Evolutionary conservation across 768 basidiomycete genomes (phyloP), one percentile per base, ranked within the genome.

Genomic region (Mycena galericulata): DNA sequence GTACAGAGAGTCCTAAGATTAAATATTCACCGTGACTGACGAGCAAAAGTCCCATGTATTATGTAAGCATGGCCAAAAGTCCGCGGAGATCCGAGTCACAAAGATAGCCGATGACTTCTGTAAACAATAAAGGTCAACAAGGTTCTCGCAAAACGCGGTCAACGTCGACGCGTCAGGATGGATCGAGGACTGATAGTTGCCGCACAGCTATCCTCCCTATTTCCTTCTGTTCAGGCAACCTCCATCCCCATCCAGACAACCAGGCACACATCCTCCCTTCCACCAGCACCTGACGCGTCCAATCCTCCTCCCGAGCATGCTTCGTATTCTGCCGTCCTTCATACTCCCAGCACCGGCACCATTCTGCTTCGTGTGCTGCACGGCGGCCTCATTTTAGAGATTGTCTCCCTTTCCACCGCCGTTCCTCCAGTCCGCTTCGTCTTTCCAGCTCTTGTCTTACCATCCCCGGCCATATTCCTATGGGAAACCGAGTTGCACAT

Each of bases 341-440:
- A 90, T 70, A 84, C 89, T 6, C 80, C 83, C 17, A 75, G 79
- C 40, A 87, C 90, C 4, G 92, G 92, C 18, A 85, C 90, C 54
- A 84, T 96, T 59, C 85, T 95, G 57, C 78, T 91, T 51, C 91
- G 95, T 67, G 85, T 94, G 50, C 83, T 95, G 60, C 91, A 95
- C 68, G 88, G 86, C 49, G 91, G 90, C 27, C 79, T 89, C 69
- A 90, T 94, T 55, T 78, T 95, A 46, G 93, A 96, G 74, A 87
- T 97, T 50, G 75, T 90, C 40, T 93, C 94, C n/a, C 81, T 95
- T 49, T 88, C 92, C 7, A 84, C 86, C 1, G 82, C 88, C 70
- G 81, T 90, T 3, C 82, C 86, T 34, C 89, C 94, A 20, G 85
- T 95, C 69, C 89, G 93, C 64, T 88, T 96, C 76, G 84, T 92